phyloP scores from a whole-genome alignment of 2,329 filamentous ascomycete species.

The Microcyclosporella mali region DNA sequence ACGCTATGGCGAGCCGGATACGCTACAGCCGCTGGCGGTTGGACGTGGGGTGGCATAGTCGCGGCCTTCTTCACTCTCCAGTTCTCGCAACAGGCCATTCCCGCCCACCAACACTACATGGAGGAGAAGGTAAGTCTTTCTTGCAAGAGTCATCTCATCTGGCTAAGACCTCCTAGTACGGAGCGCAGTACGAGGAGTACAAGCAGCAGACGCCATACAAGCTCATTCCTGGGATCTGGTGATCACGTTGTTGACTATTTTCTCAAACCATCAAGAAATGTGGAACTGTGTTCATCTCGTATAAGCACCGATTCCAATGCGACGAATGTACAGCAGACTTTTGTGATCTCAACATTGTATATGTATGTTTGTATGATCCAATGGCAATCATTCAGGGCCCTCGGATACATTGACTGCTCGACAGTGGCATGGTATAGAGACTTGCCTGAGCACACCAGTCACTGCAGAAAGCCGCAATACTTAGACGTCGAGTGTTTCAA shows the following conservation, averaged over 20 bases:
- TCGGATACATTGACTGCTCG: too few relatives aligned
- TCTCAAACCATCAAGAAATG: too few relatives aligned
- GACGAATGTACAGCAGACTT: too few relatives aligned
- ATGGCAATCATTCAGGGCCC: too few relatives aligned
- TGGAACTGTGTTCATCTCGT: too few relatives aligned
- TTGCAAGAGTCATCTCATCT: neutral
- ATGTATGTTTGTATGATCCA: too few relatives aligned
- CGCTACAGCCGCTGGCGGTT: constrained; percentile 45
- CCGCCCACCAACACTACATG: constrained; percentile 47
- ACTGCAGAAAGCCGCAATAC: too few relatives aligned
- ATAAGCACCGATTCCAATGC: too few relatives aligned
- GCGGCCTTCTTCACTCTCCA: constrained; percentile 41
- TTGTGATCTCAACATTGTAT: too few relatives aligned
- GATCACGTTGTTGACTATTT: neutral
- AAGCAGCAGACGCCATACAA: constrained; percentile 36
- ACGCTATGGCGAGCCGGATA: constrained; percentile 47
- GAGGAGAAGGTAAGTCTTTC: constrained; percentile 32
- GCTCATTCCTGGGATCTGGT: constrained; percentile 33
- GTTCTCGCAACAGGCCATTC: constrained; percentile 42
- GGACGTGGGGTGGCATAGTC: constrained; percentile 38
- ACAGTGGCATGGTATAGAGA: too few relatives aligned
- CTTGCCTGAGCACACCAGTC: too few relatives aligned
- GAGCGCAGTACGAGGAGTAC: constrained; percentile 34
- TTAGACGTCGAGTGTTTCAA: too few relatives aligned
- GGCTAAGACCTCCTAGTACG: constrained; percentile 29